Base-by-base conservation (phyloP, 139 green algal species). In the Asterochloris erici region DNA sequence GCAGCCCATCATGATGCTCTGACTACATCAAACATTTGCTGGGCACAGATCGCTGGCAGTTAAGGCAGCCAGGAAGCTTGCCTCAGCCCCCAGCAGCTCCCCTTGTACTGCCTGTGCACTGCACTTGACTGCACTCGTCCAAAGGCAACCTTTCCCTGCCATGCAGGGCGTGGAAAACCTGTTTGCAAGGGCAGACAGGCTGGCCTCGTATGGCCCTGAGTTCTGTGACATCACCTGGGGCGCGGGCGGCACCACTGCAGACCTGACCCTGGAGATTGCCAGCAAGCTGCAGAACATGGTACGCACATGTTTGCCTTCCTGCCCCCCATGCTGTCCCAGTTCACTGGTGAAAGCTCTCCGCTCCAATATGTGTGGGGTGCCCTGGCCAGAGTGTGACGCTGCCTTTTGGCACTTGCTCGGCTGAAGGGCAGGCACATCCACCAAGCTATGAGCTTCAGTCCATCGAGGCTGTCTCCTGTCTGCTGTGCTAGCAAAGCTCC, bases 211-310 rank as follows among this genome's bases (percentile, higher is more conserved):
- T 78, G 89, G 89, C 21, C 96, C 96, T 19, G 86, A 87, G 0
- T 99, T 99, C 83, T 99, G 96, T 82, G 96, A 99, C 84, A 99
- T 99, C 87, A 99, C 96, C 16, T 99, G 96, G 96, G 96, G 96
- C n/a, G 96, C 96, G 16, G 96, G 96, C 47, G 96, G 96, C 76
- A 95, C 90, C 66, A 99, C 96, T 10, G 93, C 96, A 13, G 96
- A 99, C 66, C 89, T 99, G 0, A 99, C 96, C 0, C 89, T 99
- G 19, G 95, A 97, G 83, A 98, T 99, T 76, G 96, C 96, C 13
- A 91, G 71, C 15, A 90, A 90, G 62, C 99, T 99, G 96, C 96
- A 99, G 84, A 96, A 98, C 82, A 91, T 94, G 90, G 95, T 97
- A 71, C 60, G 86, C 66, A 47, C 24, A 74, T 9, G 19, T 63